Base-by-base conservation (phyloP, 106 monocot species). In the Dactylorhiza incarnata region DNA sequence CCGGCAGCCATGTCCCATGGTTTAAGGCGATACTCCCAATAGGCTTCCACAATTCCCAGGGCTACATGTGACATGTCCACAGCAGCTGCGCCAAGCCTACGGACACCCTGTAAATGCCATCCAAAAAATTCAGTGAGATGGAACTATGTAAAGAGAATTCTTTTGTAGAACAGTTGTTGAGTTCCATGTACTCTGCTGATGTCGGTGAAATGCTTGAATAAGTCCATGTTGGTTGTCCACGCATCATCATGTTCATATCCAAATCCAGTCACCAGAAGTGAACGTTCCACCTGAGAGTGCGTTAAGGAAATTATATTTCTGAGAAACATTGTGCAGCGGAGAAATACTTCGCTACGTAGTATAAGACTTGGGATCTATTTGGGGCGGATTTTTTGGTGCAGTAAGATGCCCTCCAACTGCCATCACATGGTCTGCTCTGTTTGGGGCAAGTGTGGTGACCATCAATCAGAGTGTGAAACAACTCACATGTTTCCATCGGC, bases 1-100 rank as follows among this genome's bases (percentile, higher is more conserved):
- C 99, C 99, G 83, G 99, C 99, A 80, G 99, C 99, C 99, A 99
- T 89, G 29, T 99, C 99, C 99, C 99, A 99, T 72, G 99, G 99
- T 77, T 99, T 99, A n/a, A 99, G 83, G 26, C 94, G 91, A 83
- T 94, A 99, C 76, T 99, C 99, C 99, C 99, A 99, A 71, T 90
- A 99, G 43, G 86, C 85, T 79, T 99, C 99, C 3, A 86, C 86
- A 78, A 99, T 94, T 62, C 99, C 99, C 13, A 99, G 77, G 68
- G 91, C 91, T 49, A 99, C 99, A 78, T 99, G 99, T 58, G 87
- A 94, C 94, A 99, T 94, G 76, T 99, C 99, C 16, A 90, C 94
- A 63, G 99, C 89, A 72, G 99, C 99, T 37, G 99, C 90, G 79
- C 99, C 99, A 51, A 99, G 91, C 49, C 99, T 87, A 73, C 99